These are phyloP conservation scores for Rhododendron ferrugineum DNA, from an alignment of 148 eudicot species.

Conservation along the genomic window DNA sequence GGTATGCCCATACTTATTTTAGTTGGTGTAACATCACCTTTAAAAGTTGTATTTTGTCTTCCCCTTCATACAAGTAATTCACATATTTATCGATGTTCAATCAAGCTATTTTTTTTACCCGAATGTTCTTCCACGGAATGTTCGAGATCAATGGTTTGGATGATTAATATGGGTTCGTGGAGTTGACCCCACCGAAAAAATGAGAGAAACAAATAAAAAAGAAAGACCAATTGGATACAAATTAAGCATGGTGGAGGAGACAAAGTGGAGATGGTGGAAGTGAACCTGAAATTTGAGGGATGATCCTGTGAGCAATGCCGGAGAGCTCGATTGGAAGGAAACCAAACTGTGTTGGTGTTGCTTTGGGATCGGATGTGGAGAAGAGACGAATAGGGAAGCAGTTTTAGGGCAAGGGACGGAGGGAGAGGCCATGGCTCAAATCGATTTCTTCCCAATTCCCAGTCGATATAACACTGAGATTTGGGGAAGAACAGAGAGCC, in stretches of 20 bases:
- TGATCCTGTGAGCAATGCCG: conserved; percentile 19
- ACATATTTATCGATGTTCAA: background rate
- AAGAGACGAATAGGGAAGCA: conserved; percentile 6
- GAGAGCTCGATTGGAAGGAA: conserved; percentile 17
- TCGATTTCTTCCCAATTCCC: background rate
- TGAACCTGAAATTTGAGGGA: conserved; percentile 19
- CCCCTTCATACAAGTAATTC: background rate
- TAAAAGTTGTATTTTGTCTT: background rate
- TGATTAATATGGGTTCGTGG: background rate
- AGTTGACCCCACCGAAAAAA: background rate
- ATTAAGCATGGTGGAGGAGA: background rate
- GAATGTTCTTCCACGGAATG: background rate
- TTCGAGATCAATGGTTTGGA: background rate
- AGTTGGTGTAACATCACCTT: no score
- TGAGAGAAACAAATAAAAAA: background rate
- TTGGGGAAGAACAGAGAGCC: conserved; percentile 2
- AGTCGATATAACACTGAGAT: background rate
- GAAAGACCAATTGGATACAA: background rate
- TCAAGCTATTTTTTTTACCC: background rate
- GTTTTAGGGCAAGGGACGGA: conserved; percentile 35
- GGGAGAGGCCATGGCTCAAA: conserved; percentile 30
- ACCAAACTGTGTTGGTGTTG: conserved; percentile 3
- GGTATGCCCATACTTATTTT: no score
- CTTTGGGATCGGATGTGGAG: conserved; percentile 2
- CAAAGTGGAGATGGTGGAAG: background rate